Evolutionary conservation across 768 basidiomycete species (phyloP), one percentile per base, ranked within the genome.

Genomic region (Suillus lakei): DNA sequence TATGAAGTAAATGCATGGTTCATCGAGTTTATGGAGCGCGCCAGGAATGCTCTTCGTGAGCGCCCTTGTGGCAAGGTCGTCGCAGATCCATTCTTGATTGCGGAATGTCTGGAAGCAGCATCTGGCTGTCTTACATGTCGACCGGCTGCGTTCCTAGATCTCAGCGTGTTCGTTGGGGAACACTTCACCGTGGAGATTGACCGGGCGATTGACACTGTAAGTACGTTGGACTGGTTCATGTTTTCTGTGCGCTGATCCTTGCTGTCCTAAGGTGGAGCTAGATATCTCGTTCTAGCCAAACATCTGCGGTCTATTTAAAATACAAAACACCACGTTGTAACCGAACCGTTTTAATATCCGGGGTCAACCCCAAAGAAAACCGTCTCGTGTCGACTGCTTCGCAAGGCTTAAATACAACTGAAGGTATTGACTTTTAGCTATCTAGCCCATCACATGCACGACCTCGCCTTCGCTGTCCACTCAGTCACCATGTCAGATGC

Each of bases 1-100:
- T 78, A 77, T 58, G 76, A 77, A 69, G 75, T 77, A 63, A 77
- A 77, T 3, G 64, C 71, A 18, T 77, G 76, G 76, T 77, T 77
- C 44, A 78, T 77, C 64, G 76, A 78, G 61, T 77, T 72, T 41
- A 77, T 77, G 76, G 76, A 77, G 21, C 77, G 77, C 10, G 39
- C 74, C 50, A 68, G 76, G 66, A 70, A 70, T 43, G 73, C 63
- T 15, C 72, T 77, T 41, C 69, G 75, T 39, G 76, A 77, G 66
- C 70, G 71, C 32, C 76, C 77, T 28, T 77, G 71, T 30, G 69
- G 71, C 66, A 77, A 77, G 64, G 73, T 69, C 39, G 73, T 75
- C 50, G 50, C 64, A 7, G 76, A 77, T 32, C 76, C 77, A 32
- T 34, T 77, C 65, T 26, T 77, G 67, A 73, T 77, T 50, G 73